Conservation (phyloP, 371 early-diverging fungal genomes). For the Rhizopus delemar region DNA sequence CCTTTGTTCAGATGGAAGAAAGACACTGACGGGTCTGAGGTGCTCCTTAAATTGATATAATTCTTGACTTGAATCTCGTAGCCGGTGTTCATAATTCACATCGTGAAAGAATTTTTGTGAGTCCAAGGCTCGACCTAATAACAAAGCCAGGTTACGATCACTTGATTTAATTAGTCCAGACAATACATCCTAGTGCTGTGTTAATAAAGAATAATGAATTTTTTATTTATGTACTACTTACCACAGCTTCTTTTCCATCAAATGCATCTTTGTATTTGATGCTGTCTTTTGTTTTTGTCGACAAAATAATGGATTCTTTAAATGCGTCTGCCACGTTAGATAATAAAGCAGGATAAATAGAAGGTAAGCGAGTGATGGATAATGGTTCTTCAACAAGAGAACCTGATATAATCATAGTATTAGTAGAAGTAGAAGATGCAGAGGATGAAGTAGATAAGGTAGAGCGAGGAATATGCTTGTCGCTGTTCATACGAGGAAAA, state of each 20-base stretch:
- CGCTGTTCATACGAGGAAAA: constrained; percentile 4
- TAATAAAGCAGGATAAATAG: constrained; percentile 80
- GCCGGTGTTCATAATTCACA: constrained; percentile 79
- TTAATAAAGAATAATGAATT: background rate
- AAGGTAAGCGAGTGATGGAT: constrained; percentile 30
- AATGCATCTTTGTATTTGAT: constrained; percentile 82
- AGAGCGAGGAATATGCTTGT: constrained; percentile 11
- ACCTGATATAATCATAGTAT: constrained; percentile 17
- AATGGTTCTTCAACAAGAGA: constrained; percentile 20
- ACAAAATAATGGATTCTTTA: constrained; percentile 46
- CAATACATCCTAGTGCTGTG: constrained; percentile 63
- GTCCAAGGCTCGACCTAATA: constrained; percentile 86
- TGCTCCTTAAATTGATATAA: constrained; percentile 73
- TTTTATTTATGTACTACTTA: constrained; percentile 31
- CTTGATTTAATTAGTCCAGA: constrained; percentile 72
- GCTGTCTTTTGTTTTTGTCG: constrained; percentile 71
- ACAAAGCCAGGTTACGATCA: constrained; percentile 83
- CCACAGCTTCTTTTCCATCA: constrained; percentile 84
- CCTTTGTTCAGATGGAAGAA: background rate
- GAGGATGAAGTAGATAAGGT: constrained; percentile 20
- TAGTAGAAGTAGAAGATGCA: constrained; percentile 17
- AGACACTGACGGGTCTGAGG: constrained; percentile 16
- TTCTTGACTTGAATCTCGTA: constrained; percentile 79
- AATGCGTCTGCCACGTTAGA: constrained; percentile 81
- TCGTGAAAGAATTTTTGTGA: constrained; percentile 89